phyloP scores from a whole-genome alignment of 129 eudicot species.

The Flaveria ramosissima region DNA sequence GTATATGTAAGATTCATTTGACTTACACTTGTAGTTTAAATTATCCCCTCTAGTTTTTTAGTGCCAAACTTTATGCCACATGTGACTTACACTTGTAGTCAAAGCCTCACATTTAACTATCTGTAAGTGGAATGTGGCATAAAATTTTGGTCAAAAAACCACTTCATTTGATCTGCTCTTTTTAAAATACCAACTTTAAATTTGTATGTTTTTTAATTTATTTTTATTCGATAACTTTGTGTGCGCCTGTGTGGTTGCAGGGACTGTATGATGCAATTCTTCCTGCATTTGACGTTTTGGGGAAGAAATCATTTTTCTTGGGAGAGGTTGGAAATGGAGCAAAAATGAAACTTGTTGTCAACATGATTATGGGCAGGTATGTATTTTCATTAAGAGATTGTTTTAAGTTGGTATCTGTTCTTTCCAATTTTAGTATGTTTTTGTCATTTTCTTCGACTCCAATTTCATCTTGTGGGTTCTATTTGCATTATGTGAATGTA shows the following conservation, averaged over 20 bases:
- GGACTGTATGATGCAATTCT: conserved; percentile 68
- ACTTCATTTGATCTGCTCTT: conserved; percentile 8
- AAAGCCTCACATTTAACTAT: no score
- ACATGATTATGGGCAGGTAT: conserved; percentile 99
- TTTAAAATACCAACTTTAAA: not conserved
- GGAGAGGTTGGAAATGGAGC: conserved; percentile 97
- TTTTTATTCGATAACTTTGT: not conserved
- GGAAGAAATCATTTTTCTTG: conserved; percentile 89
- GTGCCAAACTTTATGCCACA: no score
- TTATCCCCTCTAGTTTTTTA: no score
- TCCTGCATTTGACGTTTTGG: conserved; percentile 91
- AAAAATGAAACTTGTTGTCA: conserved; percentile 96
- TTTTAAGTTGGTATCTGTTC: not conserved
- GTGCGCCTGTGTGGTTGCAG: conserved; percentile 43
- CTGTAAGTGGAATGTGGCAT: no score
- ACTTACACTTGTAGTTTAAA: no score
- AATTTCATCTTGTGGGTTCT: not conserved
- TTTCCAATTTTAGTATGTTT: not conserved
- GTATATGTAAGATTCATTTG: no score
- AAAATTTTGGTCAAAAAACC: not conserved
- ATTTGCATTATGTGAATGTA: not conserved
- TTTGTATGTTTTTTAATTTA: not conserved
- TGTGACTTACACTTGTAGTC: no score
- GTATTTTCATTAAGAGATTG: not conserved
- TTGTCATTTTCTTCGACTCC: not conserved